phyloP scores from a whole-genome alignment of 441 rosid genomes.

The Sinapis alba region DNA sequence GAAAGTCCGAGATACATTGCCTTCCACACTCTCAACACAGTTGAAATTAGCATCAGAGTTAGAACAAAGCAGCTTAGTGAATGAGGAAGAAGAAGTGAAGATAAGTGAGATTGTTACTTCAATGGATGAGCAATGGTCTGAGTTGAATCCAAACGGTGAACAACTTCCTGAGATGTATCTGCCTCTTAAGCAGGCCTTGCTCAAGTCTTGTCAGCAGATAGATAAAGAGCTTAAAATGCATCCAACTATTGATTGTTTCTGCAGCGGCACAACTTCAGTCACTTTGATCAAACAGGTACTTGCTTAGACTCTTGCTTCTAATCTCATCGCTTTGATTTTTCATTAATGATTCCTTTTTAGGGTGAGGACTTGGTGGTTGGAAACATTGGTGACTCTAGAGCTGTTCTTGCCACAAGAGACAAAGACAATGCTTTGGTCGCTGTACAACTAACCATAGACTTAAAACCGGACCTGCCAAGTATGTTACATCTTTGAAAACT shows the following conservation, averaged over 20 bases:
- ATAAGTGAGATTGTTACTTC: slow-evolving; percentile 29
- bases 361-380: slow-evolving; percentile 65
- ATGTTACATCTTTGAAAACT: slow-evolving; percentile 24
- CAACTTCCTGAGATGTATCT: slow-evolving; percentile 58
- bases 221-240: slow-evolving; percentile 69
- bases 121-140: slow-evolving; percentile 63
- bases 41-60: slow-evolving; percentile 45
- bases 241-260: slow-evolving; percentile 74
- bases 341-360: slow-evolving; percentile 40
- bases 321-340: not conserved
- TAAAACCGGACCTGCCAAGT: slow-evolving; percentile 84
- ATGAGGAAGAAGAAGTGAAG: slow-evolving; percentile 45
- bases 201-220: slow-evolving; percentile 61
- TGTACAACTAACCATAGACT: slow-evolving; percentile 65
- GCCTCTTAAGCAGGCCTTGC: slow-evolving; percentile 57
- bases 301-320: not conserved
- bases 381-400: slow-evolving; percentile 79
- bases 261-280: slow-evolving; percentile 82
- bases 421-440: slow-evolving; percentile 58
- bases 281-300: slow-evolving; percentile 70
- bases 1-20: slow-evolving; percentile 71
- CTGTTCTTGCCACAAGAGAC: slow-evolving; percentile 65
- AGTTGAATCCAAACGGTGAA: slow-evolving; percentile 43
- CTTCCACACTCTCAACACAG: slow-evolving; percentile 50
- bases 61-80: slow-evolving; percentile 38